phyloP scores from a whole-genome alignment of 2,329 filamentous ascomycete species.

The Alternaria viburni region DNA sequence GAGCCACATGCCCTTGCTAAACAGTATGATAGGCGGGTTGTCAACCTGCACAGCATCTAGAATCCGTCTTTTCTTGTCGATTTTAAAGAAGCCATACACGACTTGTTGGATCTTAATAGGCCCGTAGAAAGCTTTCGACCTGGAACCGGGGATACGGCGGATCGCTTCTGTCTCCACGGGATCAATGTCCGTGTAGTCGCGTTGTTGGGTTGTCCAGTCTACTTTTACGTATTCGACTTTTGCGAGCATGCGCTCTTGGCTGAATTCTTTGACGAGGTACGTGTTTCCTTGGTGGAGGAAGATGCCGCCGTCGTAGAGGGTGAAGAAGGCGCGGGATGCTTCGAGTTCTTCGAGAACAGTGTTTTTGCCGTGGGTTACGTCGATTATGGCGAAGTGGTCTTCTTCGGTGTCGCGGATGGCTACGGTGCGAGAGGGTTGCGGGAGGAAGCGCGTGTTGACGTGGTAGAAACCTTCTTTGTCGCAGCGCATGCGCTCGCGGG shows the following conservation, averaged over 20 bases:
- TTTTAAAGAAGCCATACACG: conserved; percentile 96
- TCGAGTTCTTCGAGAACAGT: conserved; percentile 94
- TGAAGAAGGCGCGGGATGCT: conserved; percentile 91
- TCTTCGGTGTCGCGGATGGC: conserved; percentile 89
- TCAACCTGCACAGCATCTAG: conserved; percentile 92
- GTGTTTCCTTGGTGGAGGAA: conserved; percentile 95
- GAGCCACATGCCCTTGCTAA: conserved; percentile 92
- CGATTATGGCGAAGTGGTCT: conserved; percentile 91
- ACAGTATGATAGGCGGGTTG: conserved; percentile 85
- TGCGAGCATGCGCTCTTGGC: conserved; percentile 79
- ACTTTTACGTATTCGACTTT: conserved; percentile 88
- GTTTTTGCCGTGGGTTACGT: conserved; percentile 83
- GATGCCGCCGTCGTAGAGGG: conserved; percentile 94
- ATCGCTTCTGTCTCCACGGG: conserved; percentile 91
- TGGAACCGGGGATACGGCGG: conserved; percentile 69
- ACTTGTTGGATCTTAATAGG: conserved; percentile 83
- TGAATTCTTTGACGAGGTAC: conserved; percentile 90
- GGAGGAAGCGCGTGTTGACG: conserved; percentile 85
- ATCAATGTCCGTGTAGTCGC: conserved; percentile 93
- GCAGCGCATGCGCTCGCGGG: conserved; percentile 72
- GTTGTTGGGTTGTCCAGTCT: conserved; percentile 92
- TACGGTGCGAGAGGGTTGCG: conserved; percentile 80
- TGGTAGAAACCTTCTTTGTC: conserved; percentile 87
- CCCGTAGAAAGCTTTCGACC: conserved; percentile 81
- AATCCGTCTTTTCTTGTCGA: conserved; percentile 84